These are phyloP conservation scores for Debaryomyces sp. DNA, from an alignment of 1,139 yeast genomes.

Conservation along the genomic window DNA sequence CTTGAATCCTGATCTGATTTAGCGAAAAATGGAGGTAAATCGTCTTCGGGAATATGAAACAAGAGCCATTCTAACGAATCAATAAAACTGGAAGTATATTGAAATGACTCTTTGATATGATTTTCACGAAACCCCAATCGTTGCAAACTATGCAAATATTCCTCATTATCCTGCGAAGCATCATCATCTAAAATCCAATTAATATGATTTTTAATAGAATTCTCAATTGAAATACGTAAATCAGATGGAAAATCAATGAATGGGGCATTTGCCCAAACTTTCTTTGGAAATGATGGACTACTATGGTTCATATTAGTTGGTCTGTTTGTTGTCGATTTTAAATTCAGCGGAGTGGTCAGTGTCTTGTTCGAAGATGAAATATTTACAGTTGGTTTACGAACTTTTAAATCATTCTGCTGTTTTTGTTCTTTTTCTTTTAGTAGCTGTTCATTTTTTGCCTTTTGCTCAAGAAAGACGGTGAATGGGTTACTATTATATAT, in stretches of 20 bases:
- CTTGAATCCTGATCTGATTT: constrained; percentile 49
- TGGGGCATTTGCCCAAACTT: constrained; percentile 68
- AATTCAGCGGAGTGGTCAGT: neutral
- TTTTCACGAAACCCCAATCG: constrained; percentile 67
- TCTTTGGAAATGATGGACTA: constrained; percentile 47
- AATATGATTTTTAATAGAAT: constrained; percentile 54
- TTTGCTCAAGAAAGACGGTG: constrained; percentile 55
- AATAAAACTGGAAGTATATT: constrained; percentile 55
- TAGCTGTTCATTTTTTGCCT: constrained; percentile 42
- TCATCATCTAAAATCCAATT: constrained; percentile 47
- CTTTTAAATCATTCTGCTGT: constrained; percentile 38
- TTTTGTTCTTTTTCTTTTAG: constrained; percentile 48
- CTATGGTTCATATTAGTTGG: neutral
- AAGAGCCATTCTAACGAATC: constrained; percentile 79
- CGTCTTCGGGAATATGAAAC: constrained; percentile 92
- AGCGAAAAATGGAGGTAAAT: constrained; percentile 64
- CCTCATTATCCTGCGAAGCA: constrained; percentile 15
- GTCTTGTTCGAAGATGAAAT: constrained; percentile 22
- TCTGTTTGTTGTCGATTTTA: neutral
- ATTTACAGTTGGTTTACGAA: constrained; percentile 45
- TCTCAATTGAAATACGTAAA: constrained; percentile 55
- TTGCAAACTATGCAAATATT: constrained; percentile 24
- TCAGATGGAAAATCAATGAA: constrained; percentile 54
- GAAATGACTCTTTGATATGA: constrained; percentile 74
- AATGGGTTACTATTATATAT: constrained; percentile 76